Evolutionary conservation across 192 early-diverging fungal genomes (phyloP).

Genomic region (Rhizoclosmatium globosum): DNA sequence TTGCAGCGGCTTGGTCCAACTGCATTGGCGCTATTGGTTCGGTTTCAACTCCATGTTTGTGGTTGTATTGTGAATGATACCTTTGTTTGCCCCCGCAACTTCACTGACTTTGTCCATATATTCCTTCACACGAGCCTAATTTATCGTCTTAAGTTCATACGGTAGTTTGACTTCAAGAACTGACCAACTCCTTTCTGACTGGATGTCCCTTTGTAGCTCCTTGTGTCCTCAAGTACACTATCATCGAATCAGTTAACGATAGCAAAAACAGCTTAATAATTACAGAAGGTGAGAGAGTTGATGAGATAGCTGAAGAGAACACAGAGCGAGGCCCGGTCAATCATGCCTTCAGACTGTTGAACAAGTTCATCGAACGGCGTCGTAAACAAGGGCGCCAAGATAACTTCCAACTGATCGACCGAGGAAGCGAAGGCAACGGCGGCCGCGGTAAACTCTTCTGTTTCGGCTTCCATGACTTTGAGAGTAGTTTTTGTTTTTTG

Average conservation of each 20-base stretch:
- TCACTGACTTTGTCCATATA: slow-evolving; percentile 29
- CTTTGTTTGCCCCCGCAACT: neutral
- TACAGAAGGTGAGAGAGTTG: slow-evolving; percentile 31
- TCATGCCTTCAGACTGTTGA: neutral
- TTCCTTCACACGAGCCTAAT: slow-evolving; percentile 19
- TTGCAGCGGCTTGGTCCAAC: slow-evolving; percentile 33
- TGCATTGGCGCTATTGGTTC: slow-evolving; percentile 11
- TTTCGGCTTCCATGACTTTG: slow-evolving; percentile 21
- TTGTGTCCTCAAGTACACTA: slow-evolving; percentile 31
- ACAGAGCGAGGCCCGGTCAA: slow-evolving; percentile 29
- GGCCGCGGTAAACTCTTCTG: neutral
- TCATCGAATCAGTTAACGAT: neutral
- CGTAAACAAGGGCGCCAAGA: slow-evolving; percentile 3
- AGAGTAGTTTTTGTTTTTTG: neutral
- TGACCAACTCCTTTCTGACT: slow-evolving; percentile 27
- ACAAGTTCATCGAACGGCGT: slow-evolving; percentile 17
- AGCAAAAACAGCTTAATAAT: neutral
- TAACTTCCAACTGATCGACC: slow-evolving; percentile 2
- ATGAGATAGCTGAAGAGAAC: slow-evolving; percentile 18
- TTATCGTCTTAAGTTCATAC: neutral
- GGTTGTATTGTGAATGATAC: neutral
- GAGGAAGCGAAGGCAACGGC: slow-evolving; percentile 8
- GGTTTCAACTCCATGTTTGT: neutral
- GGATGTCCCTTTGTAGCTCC: slow-evolving; percentile 37
- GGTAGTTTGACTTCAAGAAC: neutral